Evolutionary conservation across 2,329 filamentous ascomycete genomes (phyloP).

Genomic region (Calonectria henricotiae): DNA sequence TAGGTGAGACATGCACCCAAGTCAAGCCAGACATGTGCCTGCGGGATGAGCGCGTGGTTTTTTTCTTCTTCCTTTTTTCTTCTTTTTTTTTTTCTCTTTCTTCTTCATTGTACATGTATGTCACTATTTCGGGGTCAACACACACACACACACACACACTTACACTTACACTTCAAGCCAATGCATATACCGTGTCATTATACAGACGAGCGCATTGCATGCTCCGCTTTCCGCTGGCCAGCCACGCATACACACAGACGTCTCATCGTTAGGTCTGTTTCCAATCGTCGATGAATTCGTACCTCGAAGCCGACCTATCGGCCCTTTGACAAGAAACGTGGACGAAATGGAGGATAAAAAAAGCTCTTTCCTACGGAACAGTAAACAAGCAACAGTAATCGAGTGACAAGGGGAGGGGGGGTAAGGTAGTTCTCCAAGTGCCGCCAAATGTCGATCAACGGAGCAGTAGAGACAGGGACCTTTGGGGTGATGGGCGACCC

Average conservation of each 20-base stretch:
- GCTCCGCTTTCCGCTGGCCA: slow-evolving; percentile 3
- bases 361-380: background rate
- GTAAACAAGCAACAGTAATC: background rate
- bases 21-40: slow-evolving; percentile 24
- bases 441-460: slow-evolving; percentile 33
- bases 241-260: background rate
- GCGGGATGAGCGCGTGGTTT: slow-evolving; percentile 8
- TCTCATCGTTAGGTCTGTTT: slow-evolving; percentile 3
- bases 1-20: slow-evolving; percentile 22
- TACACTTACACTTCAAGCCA: background rate
- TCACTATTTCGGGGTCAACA: background rate
- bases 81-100: background rate
- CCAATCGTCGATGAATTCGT: background rate
- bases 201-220: slow-evolving; percentile 5
- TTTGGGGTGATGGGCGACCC: slow-evolving; percentile 14
- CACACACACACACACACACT: background rate
- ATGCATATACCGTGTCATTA: slow-evolving; percentile 17
- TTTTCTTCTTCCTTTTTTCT: background rate
- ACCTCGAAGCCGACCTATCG: background rate
- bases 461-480: slow-evolving; percentile 11
- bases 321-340: slow-evolving; percentile 34
- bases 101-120: slow-evolving; percentile 2
- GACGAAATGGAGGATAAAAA: background rate
- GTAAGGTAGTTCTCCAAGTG: background rate
- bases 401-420: slow-evolving; percentile 20